Evolutionary conservation across 225 moss, liverwort and hornwort species (phyloP), one percentile per base, ranked within the genome.

Genomic region (Sphagnum tenellum): DNA sequence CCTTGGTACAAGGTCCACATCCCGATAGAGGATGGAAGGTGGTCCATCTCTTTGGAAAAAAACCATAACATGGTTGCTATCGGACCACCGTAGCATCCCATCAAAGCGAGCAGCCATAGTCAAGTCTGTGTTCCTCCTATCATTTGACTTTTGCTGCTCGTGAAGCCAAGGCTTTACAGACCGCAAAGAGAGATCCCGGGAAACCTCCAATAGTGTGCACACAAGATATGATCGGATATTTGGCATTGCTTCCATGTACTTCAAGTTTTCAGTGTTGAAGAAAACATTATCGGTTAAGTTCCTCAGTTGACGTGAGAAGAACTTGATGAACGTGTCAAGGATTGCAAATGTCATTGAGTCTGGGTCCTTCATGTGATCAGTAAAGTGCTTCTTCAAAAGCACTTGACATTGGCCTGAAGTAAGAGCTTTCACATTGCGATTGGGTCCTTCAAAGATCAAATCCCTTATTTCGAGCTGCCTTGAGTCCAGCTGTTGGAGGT

Each of bases 131-230:
- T 81, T 67, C 68, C 66, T 78, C 12, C 81, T 78, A 12, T 0
- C 13, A 45, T 69, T 66, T 9, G 62, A 63, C 58, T 76, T 78
- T 50, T 85, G 85, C 69, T 85, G 85, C 69, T 78, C 76, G 62
- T 85, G 81, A 67, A 85, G 81, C 85, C 81, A 85, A n/a, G 85
- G 78, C 47, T 85, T 85, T 44, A 85, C 85, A 46, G 85, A 85
- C 50, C 85, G 66, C 49, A 85, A 62, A 7, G 81, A 76, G 49
- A 85, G 81, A 57, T 85, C 85, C 49, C 72, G 75, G 13, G 85
- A 76, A 62, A 81, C 81, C 49, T 81, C 71, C 3, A 85, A 58
- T 46, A 85, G 81, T 29, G 74, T 74, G 12, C 14, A 49, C 47
- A 85, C 78, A 12, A 85, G 78, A 65, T 67, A 73, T 45, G 75